Conservation (phyloP, 1,284 basidiomycete species). For the Violaceomyces palustris region DNA sequence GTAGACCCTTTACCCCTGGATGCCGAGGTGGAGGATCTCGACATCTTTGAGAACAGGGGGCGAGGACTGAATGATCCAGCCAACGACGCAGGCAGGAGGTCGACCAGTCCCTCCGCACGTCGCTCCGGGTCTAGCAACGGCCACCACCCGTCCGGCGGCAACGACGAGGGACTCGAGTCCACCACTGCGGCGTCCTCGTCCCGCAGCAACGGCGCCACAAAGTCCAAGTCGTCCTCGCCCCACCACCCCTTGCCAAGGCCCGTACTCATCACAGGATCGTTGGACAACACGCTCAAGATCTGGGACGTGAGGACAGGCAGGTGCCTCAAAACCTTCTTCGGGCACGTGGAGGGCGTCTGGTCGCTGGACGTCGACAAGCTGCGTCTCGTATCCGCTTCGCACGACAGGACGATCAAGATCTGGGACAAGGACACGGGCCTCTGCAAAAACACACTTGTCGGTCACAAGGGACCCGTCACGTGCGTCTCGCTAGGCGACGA, state of each 20-base stretch:
- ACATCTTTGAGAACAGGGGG: constrained; percentile 15
- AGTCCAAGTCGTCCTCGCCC: no score
- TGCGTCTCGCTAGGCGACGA: constrained; percentile 86
- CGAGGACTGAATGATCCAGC: not conserved
- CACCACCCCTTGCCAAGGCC: constrained; percentile 48
- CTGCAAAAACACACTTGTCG: constrained; percentile 84
- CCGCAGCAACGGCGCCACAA: no score
- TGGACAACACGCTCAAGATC: constrained; percentile 92
- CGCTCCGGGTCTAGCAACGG: not conserved
- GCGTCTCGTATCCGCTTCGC: constrained; percentile 82
- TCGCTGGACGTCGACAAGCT: constrained; percentile 85
- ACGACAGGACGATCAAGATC: constrained; percentile 81
- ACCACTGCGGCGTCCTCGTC: not conserved
- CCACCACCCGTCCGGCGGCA: constrained; percentile 3
- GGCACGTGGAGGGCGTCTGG: constrained; percentile 92
- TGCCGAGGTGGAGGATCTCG: constrained; percentile 47
- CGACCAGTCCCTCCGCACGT: constrained; percentile 4
- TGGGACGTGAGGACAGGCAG: constrained; percentile 91
- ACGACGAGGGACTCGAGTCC: constrained; percentile 3
- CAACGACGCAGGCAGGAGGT: not conserved
- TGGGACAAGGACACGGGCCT: constrained; percentile 88
- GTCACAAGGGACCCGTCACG: constrained; percentile 89
- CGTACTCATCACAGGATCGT: constrained; percentile 78
- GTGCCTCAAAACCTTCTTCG: constrained; percentile 79
- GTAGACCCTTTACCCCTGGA: constrained; percentile 40